Percentiles rank a stretch among this genome's conserved stretches.
Conservation (phyloP, 1,284 basidiomycete species). For the Erythrobasidium hasegawianum region DNA sequence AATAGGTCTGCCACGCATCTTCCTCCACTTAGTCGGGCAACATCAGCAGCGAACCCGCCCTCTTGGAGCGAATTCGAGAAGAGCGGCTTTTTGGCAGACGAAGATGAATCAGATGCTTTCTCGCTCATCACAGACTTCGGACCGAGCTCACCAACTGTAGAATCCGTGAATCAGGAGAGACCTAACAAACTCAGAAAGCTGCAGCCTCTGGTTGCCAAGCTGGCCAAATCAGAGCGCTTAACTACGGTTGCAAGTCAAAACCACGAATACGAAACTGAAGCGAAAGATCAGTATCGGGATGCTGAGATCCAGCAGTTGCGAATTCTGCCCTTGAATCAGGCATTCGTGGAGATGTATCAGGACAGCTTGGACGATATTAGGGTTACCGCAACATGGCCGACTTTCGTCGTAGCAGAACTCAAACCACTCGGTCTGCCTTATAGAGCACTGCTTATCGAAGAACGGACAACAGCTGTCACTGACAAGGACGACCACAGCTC, state of each 20-base stretch:
- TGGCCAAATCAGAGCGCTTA: neutral
- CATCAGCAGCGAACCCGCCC: neutral
- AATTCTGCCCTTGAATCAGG: neutral
- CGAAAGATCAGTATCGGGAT: neutral
- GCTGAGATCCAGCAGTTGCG: neutral
- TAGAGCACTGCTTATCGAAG: slow-evolving; percentile 24
- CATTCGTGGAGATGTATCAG: slow-evolving; percentile 23
- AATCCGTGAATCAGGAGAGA: neutral
- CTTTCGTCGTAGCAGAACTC: slow-evolving; percentile 31
- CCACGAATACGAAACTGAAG: neutral
- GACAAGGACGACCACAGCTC: too few species aligned
- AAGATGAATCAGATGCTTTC: slow-evolving; percentile 15
- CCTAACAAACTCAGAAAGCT: slow-evolving; percentile 26
- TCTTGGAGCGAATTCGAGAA: slow-evolving; percentile 29
- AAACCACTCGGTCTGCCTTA: slow-evolving; percentile 1
- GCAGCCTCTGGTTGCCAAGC: slow-evolving; percentile 7
- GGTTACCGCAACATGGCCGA: slow-evolving; percentile 21
- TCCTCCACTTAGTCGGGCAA: neutral
- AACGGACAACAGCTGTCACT: neutral
- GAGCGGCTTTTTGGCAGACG: slow-evolving; percentile 19
- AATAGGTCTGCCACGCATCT: too few species aligned
- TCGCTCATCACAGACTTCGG: slow-evolving; percentile 30
- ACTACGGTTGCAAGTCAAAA: neutral
- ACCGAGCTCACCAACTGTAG: slow-evolving; percentile 4
- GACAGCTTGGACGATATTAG: slow-evolving; percentile 21